Conservation (phyloP, 805 yeast species). For the Schwanniomyces vanrijiae region DNA sequence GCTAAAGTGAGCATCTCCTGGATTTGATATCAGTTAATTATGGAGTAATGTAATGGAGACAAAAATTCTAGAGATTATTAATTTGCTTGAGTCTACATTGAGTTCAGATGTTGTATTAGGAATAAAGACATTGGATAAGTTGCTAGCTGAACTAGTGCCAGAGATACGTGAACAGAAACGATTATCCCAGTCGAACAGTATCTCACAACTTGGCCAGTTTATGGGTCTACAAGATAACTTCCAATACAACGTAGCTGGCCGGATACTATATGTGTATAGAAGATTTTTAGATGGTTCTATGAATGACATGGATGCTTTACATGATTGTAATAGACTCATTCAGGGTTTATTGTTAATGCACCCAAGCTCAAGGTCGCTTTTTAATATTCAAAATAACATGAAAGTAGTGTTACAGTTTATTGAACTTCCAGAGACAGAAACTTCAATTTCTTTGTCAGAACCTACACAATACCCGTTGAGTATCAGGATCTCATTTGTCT, state of each 20-base stretch:
- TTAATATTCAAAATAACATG: slow-evolving; percentile 44
- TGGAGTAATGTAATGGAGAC: slow-evolving; percentile 5
- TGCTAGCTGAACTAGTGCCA: slow-evolving; percentile 18
- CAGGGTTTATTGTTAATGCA: slow-evolving; percentile 66
- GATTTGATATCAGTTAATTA: neutral
- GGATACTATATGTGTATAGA: slow-evolving; percentile 21
- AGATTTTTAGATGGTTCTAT: slow-evolving; percentile 6
- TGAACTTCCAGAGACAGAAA: slow-evolving; percentile 7
- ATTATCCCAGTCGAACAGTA: neutral
- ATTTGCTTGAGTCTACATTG: slow-evolving; percentile 13
- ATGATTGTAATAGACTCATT: slow-evolving; percentile 36
- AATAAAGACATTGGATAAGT: slow-evolving; percentile 13
- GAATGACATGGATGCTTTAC: slow-evolving; percentile 7
- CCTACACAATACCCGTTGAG: slow-evolving; percentile 7
- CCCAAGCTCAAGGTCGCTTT: slow-evolving; percentile 50
- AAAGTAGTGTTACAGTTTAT: slow-evolving; percentile 26
- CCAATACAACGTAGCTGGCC: slow-evolving; percentile 48
- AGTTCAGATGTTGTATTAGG: slow-evolving; percentile 12
- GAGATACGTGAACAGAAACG: slow-evolving; percentile 9
- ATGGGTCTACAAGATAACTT: slow-evolving; percentile 51
- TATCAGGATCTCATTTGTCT: slow-evolving; percentile 39
- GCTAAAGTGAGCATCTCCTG: too few relatives aligned
- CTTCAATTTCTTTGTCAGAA: neutral
- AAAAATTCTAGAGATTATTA: slow-evolving; percentile 11
- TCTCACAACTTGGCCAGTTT: slow-evolving; percentile 23